Percentiles rank a stretch among this genome's conserved stretches.
phyloP scores from a whole-genome alignment of 129 eudicot genomes.

The Pittosporum tobira region DNA sequence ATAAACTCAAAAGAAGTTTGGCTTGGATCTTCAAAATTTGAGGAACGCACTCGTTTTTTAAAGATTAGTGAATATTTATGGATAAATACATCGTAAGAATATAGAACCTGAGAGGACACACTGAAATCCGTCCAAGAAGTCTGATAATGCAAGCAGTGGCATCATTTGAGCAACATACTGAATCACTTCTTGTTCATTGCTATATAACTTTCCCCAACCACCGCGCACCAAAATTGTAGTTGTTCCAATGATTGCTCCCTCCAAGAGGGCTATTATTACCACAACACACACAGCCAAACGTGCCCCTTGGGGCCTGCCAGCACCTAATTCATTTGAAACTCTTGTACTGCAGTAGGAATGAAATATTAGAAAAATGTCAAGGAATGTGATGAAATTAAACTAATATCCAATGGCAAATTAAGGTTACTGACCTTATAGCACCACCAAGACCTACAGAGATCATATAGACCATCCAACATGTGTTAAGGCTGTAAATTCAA shows the following conservation, averaged over 20 bases:
- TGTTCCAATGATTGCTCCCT: conserved; percentile 37
- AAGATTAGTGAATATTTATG: neutral
- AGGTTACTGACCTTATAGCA: conserved; percentile 52
- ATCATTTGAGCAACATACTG: conserved; percentile 47
- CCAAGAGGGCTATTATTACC: conserved; percentile 44
- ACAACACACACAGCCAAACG: conserved; percentile 44
- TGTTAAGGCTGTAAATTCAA: conserved; percentile 50
- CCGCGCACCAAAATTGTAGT: conserved; percentile 44
- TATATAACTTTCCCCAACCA: conserved; percentile 68
- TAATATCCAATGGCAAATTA: neutral
- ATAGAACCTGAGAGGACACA: conserved; percentile 53
- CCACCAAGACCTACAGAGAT: conserved; percentile 76
- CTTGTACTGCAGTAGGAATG: conserved; percentile 55
- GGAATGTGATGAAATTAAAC: too few relatives aligned
- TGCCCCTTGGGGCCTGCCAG: conserved; percentile 48
- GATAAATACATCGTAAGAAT: neutral
- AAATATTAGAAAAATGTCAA: neutral
- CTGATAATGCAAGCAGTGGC: conserved; percentile 56
- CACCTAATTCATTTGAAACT: conserved; percentile 71
- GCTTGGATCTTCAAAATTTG: neutral
- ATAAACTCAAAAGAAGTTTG: neutral
- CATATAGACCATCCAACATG: conserved; percentile 85
- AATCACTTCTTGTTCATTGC: conserved; percentile 56
- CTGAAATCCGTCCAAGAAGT: conserved; percentile 65
- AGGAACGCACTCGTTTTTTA: neutral